Base-by-base conservation (phyloP, 768 basidiomycete species). In the Crassisporium funariophilum region DNA sequence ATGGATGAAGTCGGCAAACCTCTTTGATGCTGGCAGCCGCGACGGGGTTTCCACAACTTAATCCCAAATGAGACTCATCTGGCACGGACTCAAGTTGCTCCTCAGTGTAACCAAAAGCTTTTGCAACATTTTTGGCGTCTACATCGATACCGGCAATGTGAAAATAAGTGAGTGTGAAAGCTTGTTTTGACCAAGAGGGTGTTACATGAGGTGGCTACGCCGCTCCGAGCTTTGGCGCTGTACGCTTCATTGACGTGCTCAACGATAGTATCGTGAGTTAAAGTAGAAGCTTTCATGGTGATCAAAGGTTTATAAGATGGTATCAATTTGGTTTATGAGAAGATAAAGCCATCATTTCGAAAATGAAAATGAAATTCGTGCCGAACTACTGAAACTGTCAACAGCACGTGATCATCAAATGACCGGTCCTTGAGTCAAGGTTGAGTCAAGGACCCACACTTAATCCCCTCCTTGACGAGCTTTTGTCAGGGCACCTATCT, bases 21-120 rank as follows among this genome's bases (percentile, higher is more conserved):
- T 73, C 62, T 58, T 72, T 75, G 41, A 83, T 61, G 27, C 59
- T 69, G 0, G 80, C 80, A 6, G 62, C 52, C 6, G 66, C 72
- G 1, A 76, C 65, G 1, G 81, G 81, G 53, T 76, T 81, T 17
- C 81, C 81, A 54, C 81, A 83, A 35, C 76, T 69, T 15, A 80
- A 55, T 12, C 81, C 81, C 59, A 81, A 63, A 44, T 79, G 63
- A 1, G 80, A 62, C 8, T 69, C 67, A 2, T 54, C 60, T 9
- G 81, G 76, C 23, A 81, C 59, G 3, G 71, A 59, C 7, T 60
- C 54, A 4, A 82, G 64, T 24, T 81, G 63, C 19, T 73, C 72
- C 12, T 49, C 29, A 0, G 71, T 71, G 47, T 81, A 81, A 25
- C 81, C 81, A 43, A 81, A 76, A 1, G 74, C 66, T 22, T 63